These are phyloP conservation scores for Friedmanniomyces simplex DNA, from an alignment of 495 filamentous ascomycete species.

Conservation along the genomic window DNA sequence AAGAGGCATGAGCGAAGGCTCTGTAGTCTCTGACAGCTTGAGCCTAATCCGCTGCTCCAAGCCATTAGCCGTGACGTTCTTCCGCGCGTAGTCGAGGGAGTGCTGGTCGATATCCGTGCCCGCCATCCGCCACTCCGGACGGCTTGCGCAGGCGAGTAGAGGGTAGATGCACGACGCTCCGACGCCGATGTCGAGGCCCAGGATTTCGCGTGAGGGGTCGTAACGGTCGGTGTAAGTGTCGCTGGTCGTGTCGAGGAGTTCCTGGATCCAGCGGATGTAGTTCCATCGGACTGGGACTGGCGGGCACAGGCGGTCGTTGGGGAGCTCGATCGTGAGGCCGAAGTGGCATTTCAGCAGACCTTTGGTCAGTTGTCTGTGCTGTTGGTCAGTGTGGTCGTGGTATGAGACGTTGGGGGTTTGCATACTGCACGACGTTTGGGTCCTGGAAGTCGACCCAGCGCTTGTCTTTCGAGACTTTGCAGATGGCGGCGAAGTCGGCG, in stretches of 20 bases:
- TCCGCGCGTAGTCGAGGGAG: conserved; percentile 51
- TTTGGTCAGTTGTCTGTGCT: conserved; percentile 62
- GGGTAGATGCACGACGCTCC: conserved; percentile 89
- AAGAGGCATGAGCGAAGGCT: conserved; percentile 50
- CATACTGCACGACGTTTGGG: conserved; percentile 59
- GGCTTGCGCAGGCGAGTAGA: conserved; percentile 60
- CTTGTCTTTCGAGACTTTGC: conserved; percentile 40
- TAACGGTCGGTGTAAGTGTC: conserved; percentile 43
- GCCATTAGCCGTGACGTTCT: conserved; percentile 54
- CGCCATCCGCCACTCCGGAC: conserved; percentile 47
- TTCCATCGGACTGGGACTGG: conserved; percentile 62
- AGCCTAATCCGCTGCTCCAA: conserved; percentile 57
- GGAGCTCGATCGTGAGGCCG: conserved; percentile 56
- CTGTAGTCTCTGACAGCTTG: conserved; percentile 37
- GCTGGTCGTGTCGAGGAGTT: conserved; percentile 65
- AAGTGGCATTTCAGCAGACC: conserved; percentile 70
- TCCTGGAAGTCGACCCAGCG: conserved; percentile 66
- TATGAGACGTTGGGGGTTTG: conserved; percentile 4
- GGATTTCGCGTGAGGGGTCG: conserved; percentile 44
- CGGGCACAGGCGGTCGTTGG: conserved; percentile 73
- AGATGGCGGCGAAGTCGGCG: conserved; percentile 46
- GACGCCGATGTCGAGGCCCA: conserved; percentile 84
- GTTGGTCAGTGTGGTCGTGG: neutral
- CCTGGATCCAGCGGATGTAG: conserved; percentile 86
- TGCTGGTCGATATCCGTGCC: conserved; percentile 63